Conservation (phyloP, 768 basidiomycete genomes). For the Calocybe gangraenosa region DNA sequence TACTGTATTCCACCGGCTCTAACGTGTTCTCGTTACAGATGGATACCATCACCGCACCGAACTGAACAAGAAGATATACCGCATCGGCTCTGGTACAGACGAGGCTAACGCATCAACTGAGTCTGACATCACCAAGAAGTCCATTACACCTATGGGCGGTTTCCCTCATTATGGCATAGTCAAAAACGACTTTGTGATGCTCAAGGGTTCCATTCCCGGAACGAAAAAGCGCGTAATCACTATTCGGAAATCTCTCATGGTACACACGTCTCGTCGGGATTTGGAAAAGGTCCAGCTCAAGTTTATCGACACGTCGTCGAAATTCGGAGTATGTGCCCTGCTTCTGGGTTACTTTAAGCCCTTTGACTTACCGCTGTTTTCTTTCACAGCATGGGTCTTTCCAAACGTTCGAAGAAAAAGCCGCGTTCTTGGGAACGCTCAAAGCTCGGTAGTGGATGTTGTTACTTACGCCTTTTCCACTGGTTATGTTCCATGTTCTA, state of each 20-base stretch:
- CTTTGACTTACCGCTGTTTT: conserved; percentile 4
- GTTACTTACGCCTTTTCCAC: conserved; percentile 29
- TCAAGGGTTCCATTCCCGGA: conserved; percentile 95
- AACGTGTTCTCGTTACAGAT: conserved; percentile 40
- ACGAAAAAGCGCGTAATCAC: conserved; percentile 98
- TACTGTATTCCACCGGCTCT: background rate
- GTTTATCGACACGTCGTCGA: conserved; percentile 98
- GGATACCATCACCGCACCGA: conserved; percentile 97
- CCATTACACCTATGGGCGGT: conserved; percentile 96
- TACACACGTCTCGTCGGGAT: conserved; percentile 92
- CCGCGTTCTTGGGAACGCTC: conserved; percentile 89
- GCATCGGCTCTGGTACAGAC: conserved; percentile 78
- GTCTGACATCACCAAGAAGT: conserved; percentile 89
- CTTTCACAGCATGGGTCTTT: conserved; percentile 79
- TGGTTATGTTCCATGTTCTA: conserved; percentile 29
- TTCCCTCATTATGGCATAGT: conserved; percentile 99
- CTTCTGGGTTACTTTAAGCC: background rate
- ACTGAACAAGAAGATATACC: conserved; percentile 99
- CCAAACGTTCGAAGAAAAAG: conserved; percentile 97
- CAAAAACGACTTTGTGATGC: conserved; percentile 96
- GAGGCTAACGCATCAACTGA: conserved; percentile 89
- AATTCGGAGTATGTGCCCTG: conserved; percentile 89
- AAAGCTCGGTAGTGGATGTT: conserved; percentile 69
- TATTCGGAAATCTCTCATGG: conserved; percentile 95
- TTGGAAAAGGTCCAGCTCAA: conserved; percentile 98